Conservation (phyloP, 2,329 filamentous ascomycete genomes). For the Fusarium sp. region DNA sequence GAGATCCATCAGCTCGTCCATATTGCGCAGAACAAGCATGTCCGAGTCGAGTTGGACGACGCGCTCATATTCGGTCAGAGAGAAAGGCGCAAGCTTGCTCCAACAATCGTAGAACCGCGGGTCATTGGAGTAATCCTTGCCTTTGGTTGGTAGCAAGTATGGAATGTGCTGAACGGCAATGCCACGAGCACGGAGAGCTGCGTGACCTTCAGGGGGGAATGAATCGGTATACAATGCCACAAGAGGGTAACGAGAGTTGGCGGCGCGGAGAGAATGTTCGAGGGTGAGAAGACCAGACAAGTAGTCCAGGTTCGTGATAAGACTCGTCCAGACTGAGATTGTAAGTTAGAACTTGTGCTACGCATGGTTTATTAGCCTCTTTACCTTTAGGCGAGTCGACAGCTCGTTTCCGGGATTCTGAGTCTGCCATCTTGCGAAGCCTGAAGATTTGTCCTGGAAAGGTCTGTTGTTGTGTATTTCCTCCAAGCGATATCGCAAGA, state of each 20-base stretch:
- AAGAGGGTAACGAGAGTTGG: conserved; percentile 76
- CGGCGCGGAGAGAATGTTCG: conserved; percentile 75
- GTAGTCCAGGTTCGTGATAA: conserved; percentile 87
- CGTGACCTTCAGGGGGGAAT: conserved; percentile 74
- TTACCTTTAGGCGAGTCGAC: conserved; percentile 54
- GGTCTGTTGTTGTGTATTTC: background rate
- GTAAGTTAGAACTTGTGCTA: background rate
- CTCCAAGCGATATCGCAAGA: background rate
- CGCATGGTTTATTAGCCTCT: background rate
- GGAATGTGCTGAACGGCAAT: conserved; percentile 77
- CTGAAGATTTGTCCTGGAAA: background rate
- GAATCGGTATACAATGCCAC: conserved; percentile 84
- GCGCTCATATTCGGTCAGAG: conserved; percentile 77
- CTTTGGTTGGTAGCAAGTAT: conserved; percentile 74
- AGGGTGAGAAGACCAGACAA: conserved; percentile 85
- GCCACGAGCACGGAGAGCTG: conserved; percentile 72
- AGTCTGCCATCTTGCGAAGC: conserved; percentile 33
- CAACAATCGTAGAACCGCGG: conserved; percentile 90
- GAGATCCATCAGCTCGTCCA: conserved; percentile 93
- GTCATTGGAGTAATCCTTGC: conserved; percentile 76
- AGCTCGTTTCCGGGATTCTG: conserved; percentile 38
- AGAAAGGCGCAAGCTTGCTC: conserved; percentile 86
- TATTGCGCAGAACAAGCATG: conserved; percentile 84
- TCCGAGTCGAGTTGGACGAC: conserved; percentile 89
- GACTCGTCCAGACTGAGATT: conserved; percentile 79